Evolutionary conservation across 495 filamentous ascomycete genomes (phyloP).

Genomic region (Pyrenopolyporus hunteri): DNA sequence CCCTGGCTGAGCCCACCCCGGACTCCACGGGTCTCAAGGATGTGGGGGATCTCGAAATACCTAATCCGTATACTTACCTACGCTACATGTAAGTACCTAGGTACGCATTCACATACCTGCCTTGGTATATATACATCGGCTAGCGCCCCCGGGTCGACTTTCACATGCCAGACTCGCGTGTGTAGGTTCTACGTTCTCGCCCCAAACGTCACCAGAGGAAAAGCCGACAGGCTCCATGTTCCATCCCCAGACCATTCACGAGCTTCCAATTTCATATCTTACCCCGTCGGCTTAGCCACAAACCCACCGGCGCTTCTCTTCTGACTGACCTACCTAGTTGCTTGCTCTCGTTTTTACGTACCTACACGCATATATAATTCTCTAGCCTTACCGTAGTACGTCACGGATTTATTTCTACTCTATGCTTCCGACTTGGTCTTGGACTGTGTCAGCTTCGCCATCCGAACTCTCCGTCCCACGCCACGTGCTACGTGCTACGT

Average conservation of each 20-base stretch:
- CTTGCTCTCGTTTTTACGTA: constrained; percentile 9
- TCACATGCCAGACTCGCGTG: constrained; percentile 28
- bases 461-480: constrained; percentile 28
- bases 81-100: too few species aligned
- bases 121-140: too few species aligned
- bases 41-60: too few species aligned
- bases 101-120: too few species aligned
- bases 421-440: constrained; percentile 17
- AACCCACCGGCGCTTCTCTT: constrained; percentile 26
- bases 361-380: background rate
- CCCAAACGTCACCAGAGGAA: constrained; percentile 35
- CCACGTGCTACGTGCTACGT: too few species aligned
- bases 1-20: constrained; percentile 2
- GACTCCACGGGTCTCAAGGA: background rate
- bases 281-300: constrained; percentile 28
- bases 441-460: constrained; percentile 4
- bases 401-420: constrained; percentile 21
- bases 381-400: constrained; percentile 14
- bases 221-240: constrained; percentile 33
- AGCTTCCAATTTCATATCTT: constrained; percentile 24
- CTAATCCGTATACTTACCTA: too few species aligned
- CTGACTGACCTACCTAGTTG: constrained; percentile 16
- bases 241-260: constrained; percentile 31
- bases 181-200: constrained; percentile 7
- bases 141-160: constrained; percentile 13